Evolutionary conservation across 2,329 filamentous ascomycete species (phyloP).

Genomic region (Thermomyces lanuginosus): DNA sequence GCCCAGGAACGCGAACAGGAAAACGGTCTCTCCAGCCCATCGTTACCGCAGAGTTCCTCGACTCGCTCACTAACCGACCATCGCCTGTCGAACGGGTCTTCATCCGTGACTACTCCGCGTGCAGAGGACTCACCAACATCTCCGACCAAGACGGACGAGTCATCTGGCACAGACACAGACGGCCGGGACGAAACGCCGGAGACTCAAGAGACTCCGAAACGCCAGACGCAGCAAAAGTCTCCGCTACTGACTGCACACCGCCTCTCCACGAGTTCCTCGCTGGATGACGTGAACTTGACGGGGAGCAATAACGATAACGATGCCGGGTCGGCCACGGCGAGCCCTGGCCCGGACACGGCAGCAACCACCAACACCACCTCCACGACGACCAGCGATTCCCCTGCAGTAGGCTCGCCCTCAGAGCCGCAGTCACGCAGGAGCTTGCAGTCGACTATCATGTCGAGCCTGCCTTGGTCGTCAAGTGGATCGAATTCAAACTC

Average conservation of each 20-base stretch:
- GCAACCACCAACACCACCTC: too few relatives aligned
- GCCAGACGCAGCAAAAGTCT: slow-evolving; percentile 31
- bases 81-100: slow-evolving; percentile 25
- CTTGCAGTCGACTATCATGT: slow-evolving; percentile 39
- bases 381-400: slow-evolving; percentile 14
- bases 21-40: slow-evolving; percentile 11
- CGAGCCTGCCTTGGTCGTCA: slow-evolving; percentile 39
- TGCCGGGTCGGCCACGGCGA: slow-evolving; percentile 13
- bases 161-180: slow-evolving; percentile 11
- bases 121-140: slow-evolving; percentile 17
- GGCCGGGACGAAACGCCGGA: slow-evolving; percentile 13
- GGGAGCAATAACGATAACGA: slow-evolving; percentile 38
- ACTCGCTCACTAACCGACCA: slow-evolving; percentile 45
- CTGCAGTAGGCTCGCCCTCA: slow-evolving; percentile 18
- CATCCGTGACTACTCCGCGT: slow-evolving; percentile 21
- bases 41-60: slow-evolving; percentile 29
- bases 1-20: slow-evolving; percentile 26
- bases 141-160: slow-evolving; percentile 10
- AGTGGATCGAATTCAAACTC: too few relatives aligned
- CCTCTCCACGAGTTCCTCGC: slow-evolving; percentile 40
- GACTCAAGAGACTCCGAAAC: slow-evolving; percentile 18
- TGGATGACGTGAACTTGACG: slow-evolving; percentile 50
- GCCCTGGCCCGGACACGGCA: slow-evolving; percentile 12
- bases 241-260: slow-evolving; percentile 37
- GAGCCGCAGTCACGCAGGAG: slow-evolving; percentile 17